Evolutionary conservation across 306 rosid genomes (phyloP), one percentile per base, ranked within the genome.

Genomic region (Albizia julibrissin): DNA sequence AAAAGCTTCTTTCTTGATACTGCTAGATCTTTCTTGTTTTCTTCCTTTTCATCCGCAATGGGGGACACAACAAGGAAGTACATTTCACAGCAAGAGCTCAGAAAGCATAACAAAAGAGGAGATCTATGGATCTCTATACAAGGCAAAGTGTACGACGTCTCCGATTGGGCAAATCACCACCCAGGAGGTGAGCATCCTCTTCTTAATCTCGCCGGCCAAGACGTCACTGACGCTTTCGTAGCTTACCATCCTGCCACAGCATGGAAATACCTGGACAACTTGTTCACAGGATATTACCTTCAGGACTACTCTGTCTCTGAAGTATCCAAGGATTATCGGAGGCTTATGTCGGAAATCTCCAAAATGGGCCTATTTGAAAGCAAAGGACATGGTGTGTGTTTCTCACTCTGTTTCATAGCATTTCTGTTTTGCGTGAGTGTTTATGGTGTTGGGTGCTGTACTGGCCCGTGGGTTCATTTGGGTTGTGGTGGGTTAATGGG

Each of bases 71-170:
- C 81, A 8, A 19, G 24, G 43, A 80, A 80, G 64, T 87, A 84
- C 87, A 84, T 84, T 81, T 40, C 90, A 0, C 39, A 66, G 0
- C 39, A 72, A 29, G 82, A 87, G 0, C 87, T 84, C 0, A 8
- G 44, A 14, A 67, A 69, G 3, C 90, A 87, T 79, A 87, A 89
- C 80, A 80, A 67, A 8, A 78, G 44, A 3, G 85, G 87, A 68
- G 95, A 93, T 84, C 85, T 91, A 0, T 93, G 97, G 97, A 91
- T 93, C 83, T 82, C 97, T 15, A 89, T 93, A 27, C 85, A 93
- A 82, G 97, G 97, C 24, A 88, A 89, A 85, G 62, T 91, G 80
- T 93, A 93, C 88, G 77, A 93, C 54, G 94, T 91, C 10, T 69
- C 97, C 3, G 72, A 82, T 26, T 93, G 97, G 97, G 42, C 80